Evolutionary conservation across 768 basidiomycete genomes (phyloP), one percentile per base, ranked within the genome.

Genomic region (Russula vinacea): DNA sequence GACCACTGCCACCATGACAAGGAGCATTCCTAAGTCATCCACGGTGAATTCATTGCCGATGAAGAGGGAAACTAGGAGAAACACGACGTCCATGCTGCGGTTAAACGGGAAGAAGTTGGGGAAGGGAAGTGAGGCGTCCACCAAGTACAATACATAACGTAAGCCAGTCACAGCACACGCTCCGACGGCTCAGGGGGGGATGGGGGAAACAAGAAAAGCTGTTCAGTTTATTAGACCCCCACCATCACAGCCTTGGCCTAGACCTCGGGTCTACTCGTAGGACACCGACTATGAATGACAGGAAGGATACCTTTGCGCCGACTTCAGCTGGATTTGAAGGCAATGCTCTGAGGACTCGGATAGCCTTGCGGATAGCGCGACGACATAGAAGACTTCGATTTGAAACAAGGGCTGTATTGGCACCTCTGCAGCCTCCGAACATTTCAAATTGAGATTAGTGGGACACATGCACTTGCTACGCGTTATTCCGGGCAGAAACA

Each of bases 211-310:
- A 42, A 19, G 7, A 47, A 47, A 47, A 24, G 45, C 47, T 49
- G 22, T 49, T 17, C 47, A 9, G 8, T n/a, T 13, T 26, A 45
- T 16, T 29, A 51, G 39, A 33, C 37, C 10, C 50, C 19, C 33
- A 32, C 29, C 29, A 1, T 33, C 55, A 57, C 62, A 58, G 62
- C 24, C 50, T 51, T 24, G 50, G 13, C n/a, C 32, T 26, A 58
- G 14, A 57, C 19, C 24, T 19, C 19, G 26, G 5, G 56, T 44
- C 61, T 44, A 60, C 5, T 52, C 10, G 9, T 47, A 13, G 11
- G 39, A 33, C 16, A 3, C 32, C 6, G 39, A 37, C 57, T 37
- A 14, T 19, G 50, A 17, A 58, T 45, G 22, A 32, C 17, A 24
- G 19, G 8, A 52, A 14, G 16, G 49, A 9, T 24, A 1, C 19